Evolutionary conservation across 768 basidiomycete species (phyloP), one percentile per base, ranked within the genome.

Genomic region (Rickenella mellea): DNA sequence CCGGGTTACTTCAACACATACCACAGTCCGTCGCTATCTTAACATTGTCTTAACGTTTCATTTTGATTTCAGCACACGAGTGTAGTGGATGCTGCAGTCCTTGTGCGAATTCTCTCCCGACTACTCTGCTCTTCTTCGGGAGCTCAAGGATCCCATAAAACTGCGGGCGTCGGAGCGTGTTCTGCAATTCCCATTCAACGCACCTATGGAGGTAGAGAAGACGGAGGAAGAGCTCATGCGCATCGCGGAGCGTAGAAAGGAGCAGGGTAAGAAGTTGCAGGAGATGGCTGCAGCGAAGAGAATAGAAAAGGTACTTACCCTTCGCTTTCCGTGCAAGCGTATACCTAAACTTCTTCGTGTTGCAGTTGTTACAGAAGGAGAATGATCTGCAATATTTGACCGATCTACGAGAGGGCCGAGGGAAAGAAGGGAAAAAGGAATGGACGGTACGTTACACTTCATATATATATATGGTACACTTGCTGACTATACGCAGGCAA

Each of bases 41-140:
- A 22, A 44, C 6, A 26, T 24, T n/a, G 28, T 41, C 26, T 17
- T 25, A 5, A 12, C 26, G n/a, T 17, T 8, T 17, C 30, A 25
- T 31, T 38, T 7, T 12, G 27, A 30, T 20, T 30, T 33, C 40
- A 33, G 12, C 17, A 27, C 24, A 24, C 9, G 4, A 33, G 12
- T 39, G 5, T 48, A 97, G 91, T 93, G 89, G 81, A 91, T 98
- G 78, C 68, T 89, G 21, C 83, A 83, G 43, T 86, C 78, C 37
- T 83, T 89, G 51, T 91, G 88, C 59, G 80, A 83, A 59, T 83
- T 93, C 51, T 70, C 90, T 0, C 61, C 74, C 0, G 83, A 94
- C 59, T 98, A 96, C 56, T 62, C 72, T 0, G 59, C 65, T 0
- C 73, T 78, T 21, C 67, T 97, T n/a, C 73, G 74, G 21, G 61